These are phyloP conservation scores for Globisporangium yorkense DNA, from an alignment of 352 stramenopile species.

Conservation along the genomic window DNA sequence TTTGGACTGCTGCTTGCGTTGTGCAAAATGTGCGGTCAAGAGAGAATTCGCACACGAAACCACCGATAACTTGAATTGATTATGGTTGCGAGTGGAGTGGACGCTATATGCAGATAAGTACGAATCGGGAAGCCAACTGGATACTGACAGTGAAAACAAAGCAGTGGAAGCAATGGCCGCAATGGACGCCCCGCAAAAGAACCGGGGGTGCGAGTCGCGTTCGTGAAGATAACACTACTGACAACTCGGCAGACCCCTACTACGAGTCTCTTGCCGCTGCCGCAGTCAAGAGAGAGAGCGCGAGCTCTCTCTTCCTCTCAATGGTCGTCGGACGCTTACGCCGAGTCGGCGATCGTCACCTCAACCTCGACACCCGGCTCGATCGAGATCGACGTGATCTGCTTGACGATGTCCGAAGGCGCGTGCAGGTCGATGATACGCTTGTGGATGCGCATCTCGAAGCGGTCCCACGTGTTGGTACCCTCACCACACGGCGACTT, in stretches of 20 bases:
- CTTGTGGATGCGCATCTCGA: constrained; percentile 99
- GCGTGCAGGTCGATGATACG: constrained; percentile 99
- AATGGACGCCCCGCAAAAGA: neutral
- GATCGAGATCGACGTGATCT: constrained; percentile 99
- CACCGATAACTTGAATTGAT: neutral
- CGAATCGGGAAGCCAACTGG: neutral
- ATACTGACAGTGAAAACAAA: neutral
- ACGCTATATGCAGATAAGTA: neutral
- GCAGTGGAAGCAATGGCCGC: neutral
- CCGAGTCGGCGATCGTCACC: constrained; percentile 94
- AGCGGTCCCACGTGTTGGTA: constrained; percentile 99
- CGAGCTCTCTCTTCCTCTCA: neutral
- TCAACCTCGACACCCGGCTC: constrained; percentile 99
- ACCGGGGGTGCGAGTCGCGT: constrained; percentile 1
- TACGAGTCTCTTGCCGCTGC: neutral
- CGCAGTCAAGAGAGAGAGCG: constrained; percentile 6
- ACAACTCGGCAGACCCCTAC: neutral
- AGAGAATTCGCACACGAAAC: neutral
- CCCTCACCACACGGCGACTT: constrained; percentile 98
- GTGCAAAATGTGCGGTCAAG: neutral
- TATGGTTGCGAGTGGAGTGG: neutral
- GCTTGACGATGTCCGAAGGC: constrained; percentile 98
- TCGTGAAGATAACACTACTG: neutral
- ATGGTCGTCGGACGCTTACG: constrained; percentile 36
- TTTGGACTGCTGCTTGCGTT: neutral